Percentiles rank a stretch among this genome's conserved stretches.
Evolutionary conservation across 164 flowering plant genomes (phyloP).

Genomic region (Cinnamomum micranthum): DNA sequence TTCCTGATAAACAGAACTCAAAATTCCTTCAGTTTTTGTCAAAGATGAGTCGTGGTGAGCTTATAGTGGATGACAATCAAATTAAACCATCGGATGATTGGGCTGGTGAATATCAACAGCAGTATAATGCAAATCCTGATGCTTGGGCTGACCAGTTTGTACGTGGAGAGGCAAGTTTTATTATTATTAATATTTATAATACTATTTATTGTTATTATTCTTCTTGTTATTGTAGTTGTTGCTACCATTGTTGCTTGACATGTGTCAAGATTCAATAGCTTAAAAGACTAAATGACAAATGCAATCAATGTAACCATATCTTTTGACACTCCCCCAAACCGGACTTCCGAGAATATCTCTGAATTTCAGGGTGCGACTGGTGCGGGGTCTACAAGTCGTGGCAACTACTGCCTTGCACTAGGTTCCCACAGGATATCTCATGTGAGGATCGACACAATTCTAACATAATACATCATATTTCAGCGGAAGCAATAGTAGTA

Average conservation of each 20-base stretch:
- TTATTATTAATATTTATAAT: not conserved
- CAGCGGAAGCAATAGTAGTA: too few species aligned
- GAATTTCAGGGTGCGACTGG: too few species aligned
- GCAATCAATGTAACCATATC: not conserved
- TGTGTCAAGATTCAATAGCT: not conserved
- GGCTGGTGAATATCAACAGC: conserved; percentile 83
- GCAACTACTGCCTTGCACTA: too few species aligned
- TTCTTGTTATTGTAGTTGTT: not conserved
- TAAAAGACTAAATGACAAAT: not conserved
- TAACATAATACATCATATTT: too few species aligned
- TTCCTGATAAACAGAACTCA: conserved; percentile 56
- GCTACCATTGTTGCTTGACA: too few species aligned
- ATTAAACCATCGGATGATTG: conserved; percentile 72
- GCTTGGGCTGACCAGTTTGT: conserved; percentile 79
- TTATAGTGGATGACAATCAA: conserved; percentile 91
- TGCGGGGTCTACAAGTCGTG: too few species aligned
- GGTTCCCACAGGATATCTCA: too few species aligned
- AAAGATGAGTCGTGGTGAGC: conserved; percentile 98
- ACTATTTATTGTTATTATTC: not conserved
- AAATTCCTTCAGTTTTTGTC: conserved; percentile 96
- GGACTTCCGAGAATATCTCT: too few species aligned
- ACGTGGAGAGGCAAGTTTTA: conserved; percentile 42
- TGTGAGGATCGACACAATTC: too few species aligned
- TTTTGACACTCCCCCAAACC: too few species aligned
- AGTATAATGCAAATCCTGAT: conserved; percentile 39